phyloP scores from a whole-genome alignment of 345 rosid genomes.

The Toxicodendron radicans region DNA sequence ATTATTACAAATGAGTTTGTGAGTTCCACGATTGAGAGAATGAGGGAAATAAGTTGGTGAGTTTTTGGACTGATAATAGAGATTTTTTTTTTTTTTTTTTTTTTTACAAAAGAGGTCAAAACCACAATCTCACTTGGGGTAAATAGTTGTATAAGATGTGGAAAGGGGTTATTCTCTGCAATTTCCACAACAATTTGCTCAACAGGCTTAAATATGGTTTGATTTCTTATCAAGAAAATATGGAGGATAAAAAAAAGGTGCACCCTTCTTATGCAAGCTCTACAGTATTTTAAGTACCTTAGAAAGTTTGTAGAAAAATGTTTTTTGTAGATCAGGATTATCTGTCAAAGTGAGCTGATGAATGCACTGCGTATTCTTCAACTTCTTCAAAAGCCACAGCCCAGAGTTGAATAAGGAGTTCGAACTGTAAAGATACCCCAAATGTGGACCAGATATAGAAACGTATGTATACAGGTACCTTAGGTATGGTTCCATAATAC shows the following conservation, averaged over 20 bases:
- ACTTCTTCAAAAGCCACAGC: slow-evolving; percentile 87
- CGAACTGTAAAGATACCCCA: slow-evolving; percentile 93
- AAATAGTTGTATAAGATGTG: no score
- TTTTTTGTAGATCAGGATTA: slow-evolving; percentile 72
- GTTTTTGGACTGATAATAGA: no score
- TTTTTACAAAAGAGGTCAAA: no score
- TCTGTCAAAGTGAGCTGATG: slow-evolving; percentile 98
- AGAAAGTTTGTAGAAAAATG: slow-evolving; percentile 81
- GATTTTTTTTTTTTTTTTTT: no score
- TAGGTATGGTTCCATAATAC: slow-evolving; percentile 81
- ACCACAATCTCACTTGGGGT: no score
- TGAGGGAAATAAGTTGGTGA: no score
- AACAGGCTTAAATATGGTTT: no score
- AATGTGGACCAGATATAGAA: slow-evolving; percentile 90
- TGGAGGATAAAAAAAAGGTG: not conserved
- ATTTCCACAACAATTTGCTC: no score
- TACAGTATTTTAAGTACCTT: slow-evolving; percentile 45
- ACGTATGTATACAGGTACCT: slow-evolving; percentile 67
- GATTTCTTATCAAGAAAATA: not conserved
- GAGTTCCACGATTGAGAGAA: no score
- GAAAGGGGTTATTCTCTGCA: no score
- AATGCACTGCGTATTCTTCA: slow-evolving; percentile 84
- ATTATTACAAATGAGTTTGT: no score
- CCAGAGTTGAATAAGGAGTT: slow-evolving; percentile 95
- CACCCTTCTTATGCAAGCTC: not conserved